Percentiles rank a stretch among this genome's conserved stretches.
phyloP scores from a whole-genome alignment of 208 protist genomes.

The Zelonia costaricensis region DNA sequence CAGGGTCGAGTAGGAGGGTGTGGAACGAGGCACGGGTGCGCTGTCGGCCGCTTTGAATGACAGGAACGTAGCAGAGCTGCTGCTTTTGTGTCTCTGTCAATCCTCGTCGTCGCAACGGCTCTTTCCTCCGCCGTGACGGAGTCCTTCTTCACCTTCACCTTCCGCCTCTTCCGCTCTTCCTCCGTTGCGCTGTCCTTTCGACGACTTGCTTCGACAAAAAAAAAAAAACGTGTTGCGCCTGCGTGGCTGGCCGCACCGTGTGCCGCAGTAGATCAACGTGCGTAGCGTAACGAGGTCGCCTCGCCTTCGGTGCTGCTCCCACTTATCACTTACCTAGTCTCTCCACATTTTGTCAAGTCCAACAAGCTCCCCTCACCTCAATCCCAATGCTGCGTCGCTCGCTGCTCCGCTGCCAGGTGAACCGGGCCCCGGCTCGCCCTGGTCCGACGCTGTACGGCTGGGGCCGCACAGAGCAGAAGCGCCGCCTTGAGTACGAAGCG shows the following conservation, averaged over 20 bases:
- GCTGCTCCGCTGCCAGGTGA: constrained; percentile 60
- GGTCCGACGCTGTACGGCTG: constrained; percentile 90
- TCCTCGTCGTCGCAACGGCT: no score
- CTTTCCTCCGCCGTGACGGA: no score
- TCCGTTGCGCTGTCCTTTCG: no score
- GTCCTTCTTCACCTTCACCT: no score
- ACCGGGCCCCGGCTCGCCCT: constrained; percentile 81
- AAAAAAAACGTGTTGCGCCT: no score
- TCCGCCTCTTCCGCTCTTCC: no score
- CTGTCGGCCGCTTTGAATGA: no score
- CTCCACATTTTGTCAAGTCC: constrained; percentile 1
- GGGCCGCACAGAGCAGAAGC: constrained; percentile 90
- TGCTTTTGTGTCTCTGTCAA: no score
- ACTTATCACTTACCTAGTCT: constrained; percentile 1
- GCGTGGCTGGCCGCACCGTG: no score
- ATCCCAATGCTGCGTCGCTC: constrained; percentile 76
- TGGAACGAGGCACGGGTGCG: no score
- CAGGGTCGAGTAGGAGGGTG: no score
- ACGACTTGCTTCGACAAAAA: neutral
- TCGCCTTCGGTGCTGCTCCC: neutral
- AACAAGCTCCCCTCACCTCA: neutral
- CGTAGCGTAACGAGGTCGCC: neutral
- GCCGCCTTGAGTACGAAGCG: constrained; percentile 90
- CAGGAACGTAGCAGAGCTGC: no score
- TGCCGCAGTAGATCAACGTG: neutral